Conservation (phyloP, 805 yeast species). For the Myxozyma kluyveri region DNA sequence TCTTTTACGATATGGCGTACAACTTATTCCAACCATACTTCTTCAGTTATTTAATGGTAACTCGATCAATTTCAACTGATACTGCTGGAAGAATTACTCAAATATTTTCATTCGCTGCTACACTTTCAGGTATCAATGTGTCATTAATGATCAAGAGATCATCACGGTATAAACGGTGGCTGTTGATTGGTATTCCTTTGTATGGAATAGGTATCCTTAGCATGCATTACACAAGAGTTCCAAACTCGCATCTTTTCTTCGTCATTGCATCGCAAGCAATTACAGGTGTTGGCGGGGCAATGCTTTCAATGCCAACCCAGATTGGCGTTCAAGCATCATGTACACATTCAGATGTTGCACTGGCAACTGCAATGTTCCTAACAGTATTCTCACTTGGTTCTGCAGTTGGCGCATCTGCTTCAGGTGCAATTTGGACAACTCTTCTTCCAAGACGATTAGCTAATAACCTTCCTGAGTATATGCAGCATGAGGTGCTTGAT, state of each 20-base stretch:
- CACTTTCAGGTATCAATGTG: slow-evolving; percentile 52
- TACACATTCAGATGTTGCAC: slow-evolving; percentile 58
- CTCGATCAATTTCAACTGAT: slow-evolving; percentile 47
- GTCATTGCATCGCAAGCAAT: slow-evolving; percentile 56
- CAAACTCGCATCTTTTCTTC: slow-evolving; percentile 47
- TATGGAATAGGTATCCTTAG: slow-evolving; percentile 58
- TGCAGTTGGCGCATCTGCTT: slow-evolving; percentile 56
- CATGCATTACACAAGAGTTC: slow-evolving; percentile 50
- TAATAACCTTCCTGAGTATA: slow-evolving; percentile 36
- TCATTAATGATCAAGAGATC: slow-evolving; percentile 50
- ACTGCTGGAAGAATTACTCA: slow-evolving; percentile 60
- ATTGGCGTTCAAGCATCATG: slow-evolving; percentile 47
- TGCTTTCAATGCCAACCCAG: slow-evolving; percentile 56
- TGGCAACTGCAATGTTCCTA: slow-evolving; percentile 51
- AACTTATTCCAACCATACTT: slow-evolving; percentile 62
- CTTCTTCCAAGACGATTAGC: slow-evolving; percentile 45
- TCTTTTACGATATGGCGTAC: slow-evolving; percentile 56
- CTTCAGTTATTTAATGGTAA: slow-evolving; percentile 58
- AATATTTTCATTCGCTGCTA: slow-evolving; percentile 58
- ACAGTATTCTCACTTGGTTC: slow-evolving; percentile 57
- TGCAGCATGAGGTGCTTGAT: slow-evolving; percentile 33
- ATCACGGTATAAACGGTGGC: slow-evolving; percentile 53
- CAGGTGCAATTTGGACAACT: slow-evolving; percentile 65
- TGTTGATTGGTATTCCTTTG: slow-evolving; percentile 51
- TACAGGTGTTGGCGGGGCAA: slow-evolving; percentile 61